phyloP scores from a whole-genome alignment of 2,329 filamentous ascomycete species.

The Aspergillus ochraceus region DNA sequence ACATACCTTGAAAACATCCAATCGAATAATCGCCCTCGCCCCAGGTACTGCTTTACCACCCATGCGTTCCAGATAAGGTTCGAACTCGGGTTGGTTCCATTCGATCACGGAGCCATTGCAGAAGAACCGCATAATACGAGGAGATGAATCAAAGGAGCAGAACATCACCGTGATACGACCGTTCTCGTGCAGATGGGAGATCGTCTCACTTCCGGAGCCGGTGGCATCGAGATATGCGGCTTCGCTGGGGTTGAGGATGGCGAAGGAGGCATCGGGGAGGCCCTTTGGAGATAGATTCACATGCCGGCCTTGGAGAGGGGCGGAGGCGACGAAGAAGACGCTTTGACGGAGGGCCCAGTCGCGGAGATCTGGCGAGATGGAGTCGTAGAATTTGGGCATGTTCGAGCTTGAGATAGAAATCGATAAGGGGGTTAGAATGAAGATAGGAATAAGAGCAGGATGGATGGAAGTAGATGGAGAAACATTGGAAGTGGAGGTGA shows the following conservation, averaged over 20 bases:
- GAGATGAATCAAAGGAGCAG: constrained; percentile 61
- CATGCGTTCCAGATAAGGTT: constrained; percentile 47
- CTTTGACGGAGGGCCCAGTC: constrained; percentile 67
- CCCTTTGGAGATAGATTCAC: constrained; percentile 79
- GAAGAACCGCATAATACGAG: constrained; percentile 65
- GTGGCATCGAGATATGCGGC: constrained; percentile 72
- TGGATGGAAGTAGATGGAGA: neutral
- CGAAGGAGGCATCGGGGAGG: constrained; percentile 61
- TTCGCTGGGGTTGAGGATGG: constrained; percentile 58
- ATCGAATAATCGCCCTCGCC: constrained; percentile 60
- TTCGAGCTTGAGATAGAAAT: neutral
- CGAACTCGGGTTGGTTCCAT: constrained; percentile 55
- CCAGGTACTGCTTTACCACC: constrained; percentile 46
- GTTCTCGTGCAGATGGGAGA: constrained; percentile 75
- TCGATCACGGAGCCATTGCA: constrained; percentile 62
- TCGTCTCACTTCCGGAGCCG: constrained; percentile 74
- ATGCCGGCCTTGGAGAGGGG: constrained; percentile 66
- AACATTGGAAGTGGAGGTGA: neutral
- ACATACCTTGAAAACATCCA: constrained; percentile 60
- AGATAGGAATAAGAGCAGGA: neutral
- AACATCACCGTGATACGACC: constrained; percentile 74
- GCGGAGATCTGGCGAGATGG: constrained; percentile 56
- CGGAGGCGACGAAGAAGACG: constrained; percentile 74
- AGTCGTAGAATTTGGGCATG: constrained; percentile 63
- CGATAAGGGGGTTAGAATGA: neutral